Percentiles rank a stretch among this genome's conserved stretches.
phyloP scores from a whole-genome alignment of 2,329 filamentous ascomycete genomes.

The Xylaria sp. region DNA sequence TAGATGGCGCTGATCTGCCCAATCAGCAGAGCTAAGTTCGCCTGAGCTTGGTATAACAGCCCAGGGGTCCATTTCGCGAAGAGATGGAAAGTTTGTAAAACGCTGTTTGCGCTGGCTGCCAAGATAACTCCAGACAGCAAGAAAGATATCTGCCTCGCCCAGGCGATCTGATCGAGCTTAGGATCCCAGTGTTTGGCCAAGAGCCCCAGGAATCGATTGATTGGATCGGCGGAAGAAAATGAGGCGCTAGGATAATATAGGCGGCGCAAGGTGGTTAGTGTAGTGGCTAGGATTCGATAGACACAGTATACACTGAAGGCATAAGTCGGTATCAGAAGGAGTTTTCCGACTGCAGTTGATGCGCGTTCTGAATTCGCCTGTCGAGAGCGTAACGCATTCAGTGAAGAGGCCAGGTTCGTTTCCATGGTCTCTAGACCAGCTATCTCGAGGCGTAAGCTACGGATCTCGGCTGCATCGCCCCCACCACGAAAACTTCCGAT shows the following conservation, averaged over 20 bases:
- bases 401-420: conserved; percentile 72
- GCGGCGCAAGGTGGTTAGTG: conserved; percentile 74
- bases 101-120: conserved; percentile 81
- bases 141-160: conserved; percentile 88
- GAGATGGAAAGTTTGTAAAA: conserved; percentile 85
- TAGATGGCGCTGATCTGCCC: conserved; percentile 87
- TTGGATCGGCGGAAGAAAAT: conserved; percentile 80
- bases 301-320: conserved; percentile 84
- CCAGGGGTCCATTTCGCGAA: conserved; percentile 80
- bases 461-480: conserved; percentile 68
- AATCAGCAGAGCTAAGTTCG: conserved; percentile 81
- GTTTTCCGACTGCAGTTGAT: conserved; percentile 72
- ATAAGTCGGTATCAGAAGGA: conserved; percentile 72
- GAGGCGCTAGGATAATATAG: conserved; percentile 58
- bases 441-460: conserved; percentile 77
- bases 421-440: conserved; percentile 84
- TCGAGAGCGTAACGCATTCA: conserved; percentile 71
- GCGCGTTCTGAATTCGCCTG: conserved; percentile 73
- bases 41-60: conserved; percentile 77
- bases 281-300: conserved; percentile 81
- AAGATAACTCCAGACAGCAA: conserved; percentile 85
- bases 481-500: conserved; percentile 77
- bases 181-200: conserved; percentile 87
- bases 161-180: conserved; percentile 81
- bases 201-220: conserved; percentile 83